Conservation (phyloP, 177 flowering plant species). For the Telopea speciosissima region DNA sequence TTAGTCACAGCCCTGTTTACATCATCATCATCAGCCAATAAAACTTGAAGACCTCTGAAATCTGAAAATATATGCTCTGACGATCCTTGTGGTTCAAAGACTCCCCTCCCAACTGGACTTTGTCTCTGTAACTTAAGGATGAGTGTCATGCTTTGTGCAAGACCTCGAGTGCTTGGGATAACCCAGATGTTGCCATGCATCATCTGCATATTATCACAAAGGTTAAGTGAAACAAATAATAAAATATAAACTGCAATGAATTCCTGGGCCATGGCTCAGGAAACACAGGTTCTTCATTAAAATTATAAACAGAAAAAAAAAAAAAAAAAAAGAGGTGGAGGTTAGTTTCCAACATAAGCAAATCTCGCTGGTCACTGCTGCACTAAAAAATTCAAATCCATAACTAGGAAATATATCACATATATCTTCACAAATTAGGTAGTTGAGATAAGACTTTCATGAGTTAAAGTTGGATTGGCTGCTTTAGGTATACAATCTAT, state of each 20-base stretch:
- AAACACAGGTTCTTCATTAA: neutral
- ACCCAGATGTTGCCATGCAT: conserved; percentile 80
- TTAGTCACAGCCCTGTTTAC: conserved; percentile 59
- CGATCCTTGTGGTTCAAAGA: conserved; percentile 27
- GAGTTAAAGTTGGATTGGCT: neutral
- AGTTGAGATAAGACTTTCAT: too few relatives aligned
- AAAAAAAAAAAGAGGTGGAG: too few relatives aligned
- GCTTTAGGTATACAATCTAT: neutral
- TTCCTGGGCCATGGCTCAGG: too few relatives aligned
- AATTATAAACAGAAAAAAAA: too few relatives aligned
- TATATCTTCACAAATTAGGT: too few relatives aligned
- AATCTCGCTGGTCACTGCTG: too few relatives aligned
- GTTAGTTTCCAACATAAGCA: too few relatives aligned
- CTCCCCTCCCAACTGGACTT: conserved; percentile 23
- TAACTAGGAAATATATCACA: neutral
- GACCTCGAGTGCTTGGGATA: conserved; percentile 36
- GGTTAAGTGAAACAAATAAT: neutral
- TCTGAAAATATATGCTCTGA: conserved; percentile 34
- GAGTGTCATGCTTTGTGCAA: conserved; percentile 50
- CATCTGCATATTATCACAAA: conserved; percentile 34
- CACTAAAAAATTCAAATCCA: neutral
- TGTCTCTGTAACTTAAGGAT: conserved; percentile 49
- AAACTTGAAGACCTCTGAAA: conserved; percentile 54
- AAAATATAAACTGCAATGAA: neutral
- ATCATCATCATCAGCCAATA: conserved; percentile 65